These are phyloP conservation scores for Candida quercuum DNA, from an alignment of 805 yeast genomes.

Conservation along the genomic window DNA sequence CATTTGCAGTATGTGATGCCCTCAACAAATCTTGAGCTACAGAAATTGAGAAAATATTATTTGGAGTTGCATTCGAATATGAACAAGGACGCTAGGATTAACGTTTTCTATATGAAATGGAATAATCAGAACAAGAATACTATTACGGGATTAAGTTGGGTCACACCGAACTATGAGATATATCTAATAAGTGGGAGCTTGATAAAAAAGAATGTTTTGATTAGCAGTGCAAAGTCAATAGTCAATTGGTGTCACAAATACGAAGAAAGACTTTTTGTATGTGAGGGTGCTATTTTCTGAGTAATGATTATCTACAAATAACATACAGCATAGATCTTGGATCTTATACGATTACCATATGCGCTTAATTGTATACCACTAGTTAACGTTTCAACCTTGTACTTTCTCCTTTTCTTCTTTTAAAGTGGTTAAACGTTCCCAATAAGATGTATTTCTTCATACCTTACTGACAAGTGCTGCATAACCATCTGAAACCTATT, in stretches of 20 bases:
- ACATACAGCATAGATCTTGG: no score
- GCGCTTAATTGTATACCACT: no score
- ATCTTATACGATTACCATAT: no score
- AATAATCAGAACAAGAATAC: conserved; percentile 16
- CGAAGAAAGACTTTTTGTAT: conserved; percentile 65
- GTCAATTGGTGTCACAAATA: conserved; percentile 73
- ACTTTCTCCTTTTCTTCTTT: no score
- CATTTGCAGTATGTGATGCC: conserved; percentile 59
- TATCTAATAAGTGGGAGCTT: conserved; percentile 56
- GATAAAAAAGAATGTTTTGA: conserved; percentile 49
- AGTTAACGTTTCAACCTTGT: no score
- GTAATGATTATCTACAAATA: no score
- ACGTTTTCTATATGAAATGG: conserved; percentile 44
- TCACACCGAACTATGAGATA: conserved; percentile 55
- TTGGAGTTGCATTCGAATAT: conserved; percentile 21
- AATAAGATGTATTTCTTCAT: no score
- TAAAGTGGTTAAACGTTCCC: no score
- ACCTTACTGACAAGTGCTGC: no score
- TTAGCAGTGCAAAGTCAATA: conserved; percentile 56
- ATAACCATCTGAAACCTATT: no score
- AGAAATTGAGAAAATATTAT: conserved; percentile 19
- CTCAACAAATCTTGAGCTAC: conserved; percentile 6
- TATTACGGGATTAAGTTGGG: conserved; percentile 45
- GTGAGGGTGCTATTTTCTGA: conserved; percentile 70
- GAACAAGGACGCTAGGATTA: conserved; percentile 30